Percentiles rank a stretch among this genome's conserved stretches.
Conservation (phyloP, 2,329 filamentous ascomycete species). For the Apiospora sp. region DNA sequence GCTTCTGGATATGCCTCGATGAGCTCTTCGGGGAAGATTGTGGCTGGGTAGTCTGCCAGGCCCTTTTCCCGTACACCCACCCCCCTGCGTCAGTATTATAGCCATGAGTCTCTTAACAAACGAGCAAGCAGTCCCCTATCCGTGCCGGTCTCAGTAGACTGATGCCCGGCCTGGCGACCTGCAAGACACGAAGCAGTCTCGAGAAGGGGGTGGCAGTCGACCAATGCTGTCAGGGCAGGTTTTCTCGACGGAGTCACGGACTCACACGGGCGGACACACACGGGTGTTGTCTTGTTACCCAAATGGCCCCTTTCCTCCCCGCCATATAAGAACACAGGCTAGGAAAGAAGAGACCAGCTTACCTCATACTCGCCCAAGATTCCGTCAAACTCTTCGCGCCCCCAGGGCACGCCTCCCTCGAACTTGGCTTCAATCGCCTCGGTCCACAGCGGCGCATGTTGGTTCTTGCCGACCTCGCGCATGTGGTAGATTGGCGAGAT, state of each 20-base stretch:
- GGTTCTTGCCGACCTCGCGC: slow-evolving; percentile 43
- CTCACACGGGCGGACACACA: too few species aligned
- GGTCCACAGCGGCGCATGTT: slow-evolving; percentile 44
- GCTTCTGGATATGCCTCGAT: slow-evolving; percentile 69
- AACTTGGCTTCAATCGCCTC: slow-evolving; percentile 45
- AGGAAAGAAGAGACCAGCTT: not conserved
- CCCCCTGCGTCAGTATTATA: not conserved
- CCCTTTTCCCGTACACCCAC: slow-evolving; percentile 28
- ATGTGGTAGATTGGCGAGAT: slow-evolving; percentile 45
- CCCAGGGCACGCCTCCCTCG: slow-evolving; percentile 38
- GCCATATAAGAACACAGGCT: not conserved
- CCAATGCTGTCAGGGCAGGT: not conserved
- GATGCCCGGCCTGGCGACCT: too few species aligned
- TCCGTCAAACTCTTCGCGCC: slow-evolving; percentile 43
- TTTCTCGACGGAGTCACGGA: not conserved
- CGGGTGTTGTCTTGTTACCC: not conserved
- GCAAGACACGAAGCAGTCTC: not conserved
- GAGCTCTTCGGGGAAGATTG: slow-evolving; percentile 62
- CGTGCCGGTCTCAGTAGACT: not conserved
- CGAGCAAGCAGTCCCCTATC: not conserved
- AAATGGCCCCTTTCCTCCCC: not conserved
- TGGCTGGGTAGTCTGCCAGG: slow-evolving; percentile 42
- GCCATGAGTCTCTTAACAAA: not conserved
- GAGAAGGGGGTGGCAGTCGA: slow-evolving; percentile 7
- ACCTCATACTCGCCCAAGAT: slow-evolving; percentile 45